Conservation (phyloP, 148 eudicot genomes). For the Diospyros kaki region DNA sequence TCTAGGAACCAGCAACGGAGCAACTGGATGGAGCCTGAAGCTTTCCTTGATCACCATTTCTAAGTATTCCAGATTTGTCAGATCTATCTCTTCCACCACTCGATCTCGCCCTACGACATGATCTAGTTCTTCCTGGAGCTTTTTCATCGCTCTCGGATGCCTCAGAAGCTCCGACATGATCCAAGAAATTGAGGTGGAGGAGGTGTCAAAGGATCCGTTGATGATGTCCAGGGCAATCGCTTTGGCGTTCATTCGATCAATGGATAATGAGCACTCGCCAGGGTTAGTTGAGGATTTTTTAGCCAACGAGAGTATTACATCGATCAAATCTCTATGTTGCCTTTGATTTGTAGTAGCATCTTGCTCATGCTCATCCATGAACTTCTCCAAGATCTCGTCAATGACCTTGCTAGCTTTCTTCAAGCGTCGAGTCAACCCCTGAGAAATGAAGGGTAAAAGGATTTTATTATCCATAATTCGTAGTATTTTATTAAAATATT, state of each 20-base stretch:
- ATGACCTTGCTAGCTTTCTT: slow-evolving; percentile 20
- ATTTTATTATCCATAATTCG: too few relatives aligned
- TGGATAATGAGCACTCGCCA: not conserved
- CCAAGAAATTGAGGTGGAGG: slow-evolving; percentile 50
- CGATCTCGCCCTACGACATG: slow-evolving; percentile 24
- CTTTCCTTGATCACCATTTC: slow-evolving; percentile 54
- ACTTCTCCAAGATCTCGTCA: slow-evolving; percentile 41
- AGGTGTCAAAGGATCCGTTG: slow-evolving; percentile 59
- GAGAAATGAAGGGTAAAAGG: too few relatives aligned
- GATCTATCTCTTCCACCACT: slow-evolving; percentile 34
- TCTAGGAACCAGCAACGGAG: slow-evolving; percentile 53
- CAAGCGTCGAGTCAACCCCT: slow-evolving; percentile 20
- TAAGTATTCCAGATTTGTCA: slow-evolving; percentile 40
- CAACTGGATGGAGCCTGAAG: slow-evolving; percentile 49
- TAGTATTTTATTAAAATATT: too few relatives aligned
- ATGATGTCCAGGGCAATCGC: slow-evolving; percentile 43
- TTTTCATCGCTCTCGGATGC: slow-evolving; percentile 39
- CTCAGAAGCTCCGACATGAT: slow-evolving; percentile 50
- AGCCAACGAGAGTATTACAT: not conserved
- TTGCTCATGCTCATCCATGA: slow-evolving; percentile 31
- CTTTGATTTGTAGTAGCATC: slow-evolving; percentile 26
- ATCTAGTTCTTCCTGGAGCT: slow-evolving; percentile 50
- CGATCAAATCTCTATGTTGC: slow-evolving; percentile 18
- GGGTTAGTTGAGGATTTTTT: not conserved
- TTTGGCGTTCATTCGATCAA: not conserved